These are phyloP conservation scores for Saccharomycopsis vini DNA, from an alignment of 805 yeast genomes.

Conservation along the genomic window DNA sequence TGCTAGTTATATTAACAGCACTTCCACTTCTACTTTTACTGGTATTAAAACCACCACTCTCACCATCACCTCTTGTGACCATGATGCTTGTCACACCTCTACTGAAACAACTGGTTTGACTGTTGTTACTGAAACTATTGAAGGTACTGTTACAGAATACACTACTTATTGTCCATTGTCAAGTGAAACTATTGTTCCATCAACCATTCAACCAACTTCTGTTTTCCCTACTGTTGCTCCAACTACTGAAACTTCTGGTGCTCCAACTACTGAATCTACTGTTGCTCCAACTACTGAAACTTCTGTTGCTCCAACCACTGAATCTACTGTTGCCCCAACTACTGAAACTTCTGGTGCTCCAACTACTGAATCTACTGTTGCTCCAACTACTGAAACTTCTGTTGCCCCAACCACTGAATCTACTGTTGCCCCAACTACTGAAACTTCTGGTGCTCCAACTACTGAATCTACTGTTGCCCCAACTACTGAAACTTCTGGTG, in stretches of 20 bases:
- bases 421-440: too few relatives aligned
- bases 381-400: too few relatives aligned
- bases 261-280: too few relatives aligned
- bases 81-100: slow-evolving; percentile 19
- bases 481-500: too few relatives aligned
- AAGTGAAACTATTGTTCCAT: neutral
- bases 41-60: slow-evolving; percentile 29
- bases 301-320: neutral
- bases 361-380: too few relatives aligned
- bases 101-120: slow-evolving; percentile 11
- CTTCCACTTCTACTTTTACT: slow-evolving; percentile 11
- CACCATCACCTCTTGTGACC: slow-evolving; percentile 23
- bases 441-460: too few relatives aligned
- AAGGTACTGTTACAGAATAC: slow-evolving; percentile 5
- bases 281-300: neutral
- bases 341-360: too few relatives aligned
- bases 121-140: slow-evolving; percentile 3
- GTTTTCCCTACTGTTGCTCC: neutral
- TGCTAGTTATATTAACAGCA: slow-evolving; percentile 7
- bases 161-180: slow-evolving; percentile 11
- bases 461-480: too few relatives aligned
- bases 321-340: neutral
- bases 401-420: too few relatives aligned
- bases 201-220: neutral
- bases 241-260: too few relatives aligned